A percentile compares a stretch with the other conserved stretches of the same genome.
phyloP scores from a whole-genome alignment of 345 rosid species.

The Salix purpurea region DNA sequence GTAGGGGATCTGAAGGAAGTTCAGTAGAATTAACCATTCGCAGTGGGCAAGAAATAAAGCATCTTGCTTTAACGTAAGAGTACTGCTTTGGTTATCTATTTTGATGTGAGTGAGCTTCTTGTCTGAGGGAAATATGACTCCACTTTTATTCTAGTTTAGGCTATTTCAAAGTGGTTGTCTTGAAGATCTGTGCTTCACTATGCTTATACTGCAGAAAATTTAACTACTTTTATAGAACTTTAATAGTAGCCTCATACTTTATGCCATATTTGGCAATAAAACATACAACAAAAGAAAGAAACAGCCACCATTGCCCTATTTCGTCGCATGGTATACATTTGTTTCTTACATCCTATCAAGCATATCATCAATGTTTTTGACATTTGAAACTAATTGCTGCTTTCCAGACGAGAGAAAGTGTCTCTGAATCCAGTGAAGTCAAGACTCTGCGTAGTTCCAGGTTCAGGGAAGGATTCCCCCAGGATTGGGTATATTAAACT shows the following conservation, averaged over 20 bases:
- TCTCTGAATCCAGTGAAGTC: conserved; percentile 88
- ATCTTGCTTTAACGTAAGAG: conserved; percentile 62
- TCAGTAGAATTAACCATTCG: conserved; percentile 65
- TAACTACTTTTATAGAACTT: neutral
- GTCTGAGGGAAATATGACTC: neutral
- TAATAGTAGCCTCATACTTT: no score
- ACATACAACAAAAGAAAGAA: no score
- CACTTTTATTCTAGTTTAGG: neutral
- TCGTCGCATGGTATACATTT: no score
- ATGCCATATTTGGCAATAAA: no score
- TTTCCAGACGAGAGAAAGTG: conserved; percentile 69
- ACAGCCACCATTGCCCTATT: no score
- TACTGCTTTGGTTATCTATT: neutral
- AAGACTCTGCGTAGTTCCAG: conserved; percentile 72
- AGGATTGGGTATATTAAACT: conserved; percentile 89
- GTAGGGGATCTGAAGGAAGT: conserved; percentile 96
- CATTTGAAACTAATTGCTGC: conserved; percentile 11
- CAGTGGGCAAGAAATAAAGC: conserved; percentile 70
- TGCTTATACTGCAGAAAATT: neutral
- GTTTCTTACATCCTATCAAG: neutral
- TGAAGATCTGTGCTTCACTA: neutral
- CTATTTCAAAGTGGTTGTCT: neutral
- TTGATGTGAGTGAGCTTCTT: neutral
- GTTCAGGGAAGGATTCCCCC: conserved; percentile 58
- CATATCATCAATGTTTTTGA: neutral